Evolutionary conservation across 2,329 filamentous ascomycete species (phyloP), one percentile per base, ranked within the genome.

Genomic region (Aspergillus fijiensis): DNA sequence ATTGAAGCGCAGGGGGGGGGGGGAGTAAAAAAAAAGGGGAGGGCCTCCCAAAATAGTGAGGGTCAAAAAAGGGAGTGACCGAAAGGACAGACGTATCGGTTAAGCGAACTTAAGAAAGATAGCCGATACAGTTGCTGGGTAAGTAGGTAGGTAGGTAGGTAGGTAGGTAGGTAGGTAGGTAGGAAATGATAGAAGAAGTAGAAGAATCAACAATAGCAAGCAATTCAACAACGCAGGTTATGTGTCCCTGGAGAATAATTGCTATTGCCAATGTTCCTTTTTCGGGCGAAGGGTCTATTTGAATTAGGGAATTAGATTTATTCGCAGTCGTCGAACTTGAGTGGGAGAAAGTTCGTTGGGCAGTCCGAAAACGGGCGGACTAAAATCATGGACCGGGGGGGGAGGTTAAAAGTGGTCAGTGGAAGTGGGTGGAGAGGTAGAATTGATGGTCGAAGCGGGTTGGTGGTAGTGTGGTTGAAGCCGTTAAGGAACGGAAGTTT

Each of bases 61-160:
- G 31, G 55, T 39, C 45, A 49, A 60, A 60, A 55, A 58, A 39
- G 49, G 55, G 57, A 61, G 57, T 45, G 25, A 52, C 55, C 50
- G 52, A 57, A 57, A 39, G 42, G 57, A 50, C 42, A 57, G 55
- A 29, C 49, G 60, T 56, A 57, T 51, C 59, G 49, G 61, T 63
- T 65, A 62, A 65, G 61, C 59, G 63, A 66, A 65, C 54, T 61
- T 63, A 53, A 53, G 60, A 60, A 57, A 63, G 59, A 56, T 55
- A 51, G 61, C 57, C 62, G 25, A 31, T 58, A 66, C 60, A 61
- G 58, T 63, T 29, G 27, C 7, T 29, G 27, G 27, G 27, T 29
- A 35, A 3, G 19, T 19, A 19, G 19, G 19, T 19, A 19, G 10
- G 33, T 14, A 14, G 33, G 21, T 3, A 23, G 21, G 21, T 3